Evolutionary conservation across 305 asterid genomes (phyloP).

Genomic region (Fraxinus platypoda): DNA sequence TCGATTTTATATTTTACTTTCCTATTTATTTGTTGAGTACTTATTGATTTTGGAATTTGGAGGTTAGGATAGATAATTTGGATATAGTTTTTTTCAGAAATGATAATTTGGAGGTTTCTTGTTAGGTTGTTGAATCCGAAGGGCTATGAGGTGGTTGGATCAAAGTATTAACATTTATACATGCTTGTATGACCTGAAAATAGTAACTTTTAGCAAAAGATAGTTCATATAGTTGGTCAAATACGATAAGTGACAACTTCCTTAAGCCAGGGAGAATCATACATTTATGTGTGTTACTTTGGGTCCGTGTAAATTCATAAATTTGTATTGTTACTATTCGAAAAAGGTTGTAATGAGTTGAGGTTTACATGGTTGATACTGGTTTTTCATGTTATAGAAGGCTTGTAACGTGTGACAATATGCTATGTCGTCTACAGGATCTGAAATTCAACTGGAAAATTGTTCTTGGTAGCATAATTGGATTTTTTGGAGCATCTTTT

Average conservation of each 20-base stretch:
- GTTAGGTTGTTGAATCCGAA: no score
- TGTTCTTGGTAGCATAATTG: conserved; percentile 69
- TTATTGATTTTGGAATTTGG: no score
- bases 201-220: background rate
- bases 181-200: background rate
- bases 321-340: background rate
- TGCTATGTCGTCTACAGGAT: conserved; percentile 50
- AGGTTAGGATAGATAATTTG: no score
- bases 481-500: conserved; percentile 93
- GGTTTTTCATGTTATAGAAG: background rate
- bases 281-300: background rate
- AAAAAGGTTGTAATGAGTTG: background rate
- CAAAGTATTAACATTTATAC: no score
- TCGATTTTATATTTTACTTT: background rate
- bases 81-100: no score
- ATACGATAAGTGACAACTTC: background rate
- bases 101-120: no score
- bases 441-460: conserved; percentile 73
- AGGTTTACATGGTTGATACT: background rate
- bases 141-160: no score
- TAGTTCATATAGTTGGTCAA: background rate
- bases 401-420: background rate
- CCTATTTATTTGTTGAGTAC: background rate
- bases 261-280: background rate
- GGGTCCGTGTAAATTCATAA: background rate